Evolutionary conservation across 768 basidiomycete genomes (phyloP).

Genomic region (Trametes elegans): DNA sequence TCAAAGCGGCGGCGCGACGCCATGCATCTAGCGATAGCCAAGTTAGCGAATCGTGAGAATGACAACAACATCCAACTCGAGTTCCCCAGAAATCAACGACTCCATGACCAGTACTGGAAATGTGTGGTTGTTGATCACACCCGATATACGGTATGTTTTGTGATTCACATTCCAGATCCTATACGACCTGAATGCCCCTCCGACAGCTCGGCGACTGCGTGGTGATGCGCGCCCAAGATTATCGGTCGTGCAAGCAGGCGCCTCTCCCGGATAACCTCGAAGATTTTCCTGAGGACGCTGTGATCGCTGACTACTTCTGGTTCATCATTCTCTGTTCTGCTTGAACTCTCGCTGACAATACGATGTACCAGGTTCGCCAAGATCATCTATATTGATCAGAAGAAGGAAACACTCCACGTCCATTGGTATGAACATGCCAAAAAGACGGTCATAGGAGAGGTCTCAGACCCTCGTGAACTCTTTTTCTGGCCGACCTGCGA

Average conservation of each 20-base stretch:
- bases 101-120: slow-evolving; percentile 26
- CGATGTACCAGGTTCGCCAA: slow-evolving; percentile 57
- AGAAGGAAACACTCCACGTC: slow-evolving; percentile 50
- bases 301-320: slow-evolving; percentile 65
- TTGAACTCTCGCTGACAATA: background rate
- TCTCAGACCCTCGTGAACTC: slow-evolving; percentile 62
- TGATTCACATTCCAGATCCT: background rate
- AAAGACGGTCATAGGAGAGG: slow-evolving; percentile 56
- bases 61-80: background rate
- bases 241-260: slow-evolving; percentile 32
- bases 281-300: slow-evolving; percentile 38
- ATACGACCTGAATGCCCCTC: background rate
- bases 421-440: slow-evolving; percentile 77
- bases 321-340: background rate
- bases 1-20: background rate
- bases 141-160: slow-evolving; percentile 32
- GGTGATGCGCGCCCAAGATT: slow-evolving; percentile 43
- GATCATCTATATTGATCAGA: slow-evolving; percentile 52
- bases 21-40: background rate
- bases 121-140: slow-evolving; percentile 43
- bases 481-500: slow-evolving; percentile 58
- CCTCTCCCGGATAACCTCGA: slow-evolving; percentile 33
- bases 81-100: slow-evolving; percentile 2
- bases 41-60: slow-evolving; percentile 2
- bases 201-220: slow-evolving; percentile 63